These are phyloP conservation scores for Ustilago hordei DNA, from an alignment of 1,284 basidiomycete genomes.

Conservation along the genomic window DNA sequence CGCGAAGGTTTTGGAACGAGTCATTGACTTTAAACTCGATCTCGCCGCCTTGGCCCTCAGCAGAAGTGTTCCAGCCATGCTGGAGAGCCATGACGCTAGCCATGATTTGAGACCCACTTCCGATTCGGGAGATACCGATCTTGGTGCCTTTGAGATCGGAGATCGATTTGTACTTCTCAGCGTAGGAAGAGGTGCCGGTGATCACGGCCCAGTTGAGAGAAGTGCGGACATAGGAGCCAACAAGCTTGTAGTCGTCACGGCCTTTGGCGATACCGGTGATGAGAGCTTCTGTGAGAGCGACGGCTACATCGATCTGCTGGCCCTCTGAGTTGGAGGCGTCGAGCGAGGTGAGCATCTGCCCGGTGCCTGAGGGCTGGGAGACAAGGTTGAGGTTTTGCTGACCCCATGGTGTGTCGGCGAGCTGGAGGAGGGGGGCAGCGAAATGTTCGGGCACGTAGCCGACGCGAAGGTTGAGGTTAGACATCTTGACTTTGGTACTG, in stretches of 20 bases:
- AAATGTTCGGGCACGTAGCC: slow-evolving; percentile 68
- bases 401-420: slow-evolving; percentile 62
- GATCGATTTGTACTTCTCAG: slow-evolving; percentile 77
- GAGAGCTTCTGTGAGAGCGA: slow-evolving; percentile 91
- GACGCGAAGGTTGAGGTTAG: slow-evolving; percentile 44
- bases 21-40: slow-evolving; percentile 66
- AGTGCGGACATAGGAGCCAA: slow-evolving; percentile 85
- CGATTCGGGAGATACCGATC: slow-evolving; percentile 88
- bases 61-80: slow-evolving; percentile 66
- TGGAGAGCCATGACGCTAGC: slow-evolving; percentile 91
- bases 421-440: slow-evolving; percentile 59
- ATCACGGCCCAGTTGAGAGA: slow-evolving; percentile 78
- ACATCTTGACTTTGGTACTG: slow-evolving; percentile 3
- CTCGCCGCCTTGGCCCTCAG: slow-evolving; percentile 10
- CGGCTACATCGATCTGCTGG: slow-evolving; percentile 70
- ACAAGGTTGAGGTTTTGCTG: slow-evolving; percentile 57
- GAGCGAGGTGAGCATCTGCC: slow-evolving; percentile 66
- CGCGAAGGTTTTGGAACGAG: slow-evolving; percentile 77
- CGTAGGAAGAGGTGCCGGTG: slow-evolving; percentile 77
- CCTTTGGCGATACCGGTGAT: slow-evolving; percentile 90
- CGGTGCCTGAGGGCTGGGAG: slow-evolving; percentile 62
- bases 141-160: slow-evolving; percentile 82
- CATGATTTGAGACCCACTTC: slow-evolving; percentile 92
- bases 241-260: slow-evolving; percentile 85
- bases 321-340: slow-evolving; percentile 37